A percentile compares a stretch with the other conserved stretches of the same genome.
These are phyloP conservation scores for Xylaria nigripes DNA, from an alignment of 495 filamentous ascomycete species.

Conservation along the genomic window DNA sequence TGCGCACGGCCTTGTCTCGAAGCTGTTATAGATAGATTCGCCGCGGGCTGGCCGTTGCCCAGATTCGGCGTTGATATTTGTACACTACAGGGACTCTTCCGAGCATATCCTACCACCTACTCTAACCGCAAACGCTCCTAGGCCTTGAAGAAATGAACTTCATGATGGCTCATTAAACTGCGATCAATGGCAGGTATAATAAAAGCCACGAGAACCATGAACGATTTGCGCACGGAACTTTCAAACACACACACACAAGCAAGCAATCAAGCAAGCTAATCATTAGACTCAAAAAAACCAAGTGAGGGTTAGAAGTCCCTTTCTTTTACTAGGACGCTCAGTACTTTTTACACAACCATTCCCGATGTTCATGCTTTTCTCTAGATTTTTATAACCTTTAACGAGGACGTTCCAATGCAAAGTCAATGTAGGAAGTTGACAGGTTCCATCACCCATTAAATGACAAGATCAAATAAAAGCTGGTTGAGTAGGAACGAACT, in stretches of 20 bases:
- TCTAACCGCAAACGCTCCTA: too few species aligned
- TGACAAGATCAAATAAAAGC: not conserved
- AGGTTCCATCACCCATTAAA: constrained; percentile 2
- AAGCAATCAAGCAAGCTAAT: not conserved
- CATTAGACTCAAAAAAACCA: not conserved
- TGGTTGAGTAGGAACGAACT: not conserved
- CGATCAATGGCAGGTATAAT: too few species aligned
- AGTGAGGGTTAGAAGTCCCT: not conserved
- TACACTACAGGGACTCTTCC: too few species aligned
- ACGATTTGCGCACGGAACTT: too few species aligned
- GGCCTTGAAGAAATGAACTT: too few species aligned
- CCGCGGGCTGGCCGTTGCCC: too few species aligned
- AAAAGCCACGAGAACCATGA: too few species aligned
- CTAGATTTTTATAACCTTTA: not conserved
- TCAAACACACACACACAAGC: not conserved
- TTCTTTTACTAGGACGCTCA: not conserved
- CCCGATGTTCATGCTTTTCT: not conserved
- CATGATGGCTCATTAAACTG: too few species aligned
- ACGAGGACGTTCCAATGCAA: not conserved
- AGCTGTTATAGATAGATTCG: too few species aligned
- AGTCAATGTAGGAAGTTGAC: not conserved
- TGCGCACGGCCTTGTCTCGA: not conserved
- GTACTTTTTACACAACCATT: not conserved
- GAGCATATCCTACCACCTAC: too few species aligned
- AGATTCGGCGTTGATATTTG: too few species aligned